Conservation (phyloP, 139 green algal genomes). For the Nannochloris sp. region DNA sequence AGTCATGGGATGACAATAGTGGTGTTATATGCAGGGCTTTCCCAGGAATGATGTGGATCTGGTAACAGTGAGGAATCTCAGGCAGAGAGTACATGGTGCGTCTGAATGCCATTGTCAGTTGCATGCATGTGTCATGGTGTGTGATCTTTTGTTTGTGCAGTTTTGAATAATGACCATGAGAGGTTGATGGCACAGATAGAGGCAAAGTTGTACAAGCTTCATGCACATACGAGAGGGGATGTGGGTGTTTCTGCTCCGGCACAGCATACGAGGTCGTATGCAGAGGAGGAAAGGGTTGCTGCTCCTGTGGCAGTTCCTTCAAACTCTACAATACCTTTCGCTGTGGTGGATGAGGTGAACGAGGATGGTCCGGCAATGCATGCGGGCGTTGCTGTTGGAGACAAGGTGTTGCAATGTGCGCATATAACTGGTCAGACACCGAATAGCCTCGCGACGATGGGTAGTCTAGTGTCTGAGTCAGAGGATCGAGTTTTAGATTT, state of each 20-base stretch:
- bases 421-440: slow-evolving; percentile 17
- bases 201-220: slow-evolving; percentile 42
- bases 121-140: too few species aligned
- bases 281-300: not conserved
- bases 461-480: slow-evolving; percentile 18
- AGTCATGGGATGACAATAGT: not conserved
- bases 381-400: slow-evolving; percentile 52
- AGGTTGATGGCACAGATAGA: slow-evolving; percentile 51
- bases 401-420: slow-evolving; percentile 54
- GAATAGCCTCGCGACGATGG: slow-evolving; percentile 25
- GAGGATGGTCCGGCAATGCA: slow-evolving; percentile 45
- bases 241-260: slow-evolving; percentile 5
- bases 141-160: slow-evolving; percentile 17
- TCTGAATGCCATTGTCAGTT: not conserved
- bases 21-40: slow-evolving; percentile 54
- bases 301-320: not conserved
- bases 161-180: slow-evolving; percentile 75
- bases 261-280: not conserved
- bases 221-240: slow-evolving; percentile 29
- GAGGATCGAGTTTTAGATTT: slow-evolving; percentile 37
- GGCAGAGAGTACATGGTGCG: slow-evolving; percentile 46
- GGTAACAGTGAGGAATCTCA: slow-evolving; percentile 44
- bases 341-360: slow-evolving; percentile 67
- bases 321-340: slow-evolving; percentile 41
- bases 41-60: slow-evolving; percentile 71